Base-by-base conservation (phyloP, 2,329 filamentous ascomycete genomes). In the Emergomyces orientalis region DNA sequence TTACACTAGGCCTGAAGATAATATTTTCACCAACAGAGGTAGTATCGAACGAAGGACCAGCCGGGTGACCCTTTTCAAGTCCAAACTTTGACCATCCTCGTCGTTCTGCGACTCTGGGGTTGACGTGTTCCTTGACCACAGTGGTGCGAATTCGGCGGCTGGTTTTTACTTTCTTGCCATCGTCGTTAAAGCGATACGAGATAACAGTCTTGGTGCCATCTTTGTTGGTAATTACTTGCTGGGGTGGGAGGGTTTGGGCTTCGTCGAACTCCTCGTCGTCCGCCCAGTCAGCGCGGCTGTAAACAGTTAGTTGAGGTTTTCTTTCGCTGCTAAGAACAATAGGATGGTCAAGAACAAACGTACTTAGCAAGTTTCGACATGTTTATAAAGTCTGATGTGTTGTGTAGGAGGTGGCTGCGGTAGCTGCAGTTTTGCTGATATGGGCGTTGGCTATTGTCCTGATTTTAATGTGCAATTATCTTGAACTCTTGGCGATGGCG, bases 1-100 rank as follows among this genome's bases (percentile, higher is more conserved):
- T 96, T 71, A 90, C 85, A 75, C 86, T 89, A 47, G 93, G 94
- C 68, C 90, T 84, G 88, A 99, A 97, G 75, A 95, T 87, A 78
- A 99, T 97, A 82, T 99, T 99, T 82, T 99, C 94, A 72, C 90
- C 94, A 51, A 97, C 88, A 49, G 87, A 91, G 62, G 93, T 97
- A 64, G 93, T 97, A 77, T 96, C 91, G 69, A 86, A 82, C 67
- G 90, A 89, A 56, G 94, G 94, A 41, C 94, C 94, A 2, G 84
- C 75, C 65, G 86, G 79, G 78, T 97, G 91, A 78, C 91, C 93
- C 76, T 89, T 90, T 73, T 93, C 92, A 64, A 86, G 81, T 51
- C 94, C 94, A 76, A 99, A 97, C 81, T 99, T 99, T 71, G 83
- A 69, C 93, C 93, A 97, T 72, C 84, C 84, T 80, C 94, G 91